These are phyloP conservation scores for Pythium phragmiticola DNA, from an alignment of 352 stramenopile genomes.

Conservation along the genomic window DNA sequence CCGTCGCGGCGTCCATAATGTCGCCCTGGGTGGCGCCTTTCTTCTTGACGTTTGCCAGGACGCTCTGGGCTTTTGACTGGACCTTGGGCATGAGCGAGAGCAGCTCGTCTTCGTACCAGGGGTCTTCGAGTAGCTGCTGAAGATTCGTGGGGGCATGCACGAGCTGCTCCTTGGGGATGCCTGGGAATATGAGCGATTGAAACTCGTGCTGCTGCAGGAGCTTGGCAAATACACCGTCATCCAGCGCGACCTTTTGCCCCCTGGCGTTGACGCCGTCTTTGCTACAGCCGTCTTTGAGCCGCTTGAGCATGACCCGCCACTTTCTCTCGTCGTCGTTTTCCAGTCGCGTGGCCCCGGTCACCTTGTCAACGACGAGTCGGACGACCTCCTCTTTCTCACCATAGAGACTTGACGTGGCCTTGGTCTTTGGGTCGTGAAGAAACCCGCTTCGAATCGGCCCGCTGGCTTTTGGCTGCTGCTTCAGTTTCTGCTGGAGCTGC, in stretches of 20 bases:
- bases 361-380: conserved; percentile 25
- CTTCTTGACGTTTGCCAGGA: conserved; percentile 81
- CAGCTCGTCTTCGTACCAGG: conserved; percentile 80
- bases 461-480: background rate
- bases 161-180: conserved; percentile 69
- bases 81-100: conserved; percentile 82
- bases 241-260: conserved; percentile 60
- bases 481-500: conserved; percentile 15
- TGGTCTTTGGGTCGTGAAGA: conserved; percentile 29
- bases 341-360: conserved; percentile 19
- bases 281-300: conserved; percentile 62
- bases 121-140: conserved; percentile 67
- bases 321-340: conserved; percentile 40
- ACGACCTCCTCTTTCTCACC: conserved; percentile 56
- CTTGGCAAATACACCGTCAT: conserved; percentile 79
- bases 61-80: conserved; percentile 66
- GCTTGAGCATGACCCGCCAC: conserved; percentile 68
- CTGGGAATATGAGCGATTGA: conserved; percentile 76
- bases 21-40: conserved; percentile 68
- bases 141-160: conserved; percentile 67
- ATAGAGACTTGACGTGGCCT: conserved; percentile 51
- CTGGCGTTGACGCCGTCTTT: conserved; percentile 46
- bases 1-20: conserved; percentile 72
- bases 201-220: conserved; percentile 72
- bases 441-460: conserved; percentile 49